Evolutionary conservation across 1,139 yeast species (phyloP).

Genomic region (Zygosaccharomyces sapae): DNA sequence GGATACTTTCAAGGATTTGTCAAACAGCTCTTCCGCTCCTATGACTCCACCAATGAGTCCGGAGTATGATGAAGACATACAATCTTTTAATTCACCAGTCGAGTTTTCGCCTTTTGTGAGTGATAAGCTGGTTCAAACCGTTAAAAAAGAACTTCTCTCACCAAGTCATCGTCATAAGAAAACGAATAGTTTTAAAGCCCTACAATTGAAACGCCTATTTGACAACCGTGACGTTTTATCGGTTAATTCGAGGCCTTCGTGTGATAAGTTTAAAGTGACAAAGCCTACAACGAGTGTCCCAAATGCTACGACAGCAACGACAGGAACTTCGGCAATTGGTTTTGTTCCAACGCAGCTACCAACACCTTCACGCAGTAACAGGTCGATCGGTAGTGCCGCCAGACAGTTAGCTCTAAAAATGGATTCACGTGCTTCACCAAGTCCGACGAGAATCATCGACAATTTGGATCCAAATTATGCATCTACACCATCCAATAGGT

Average conservation of each 20-base stretch:
- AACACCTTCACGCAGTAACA: constrained; percentile 5
- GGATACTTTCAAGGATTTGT: constrained; percentile 15
- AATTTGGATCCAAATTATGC: not conserved
- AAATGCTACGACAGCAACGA: not conserved
- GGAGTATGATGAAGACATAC: constrained; percentile 4
- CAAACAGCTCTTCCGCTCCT: constrained; percentile 18
- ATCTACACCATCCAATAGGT: constrained; percentile 2
- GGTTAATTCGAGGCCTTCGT: constrained; percentile 23
- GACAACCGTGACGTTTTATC: constrained; percentile 32
- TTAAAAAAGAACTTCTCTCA: constrained; percentile 18
- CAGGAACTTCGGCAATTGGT: not conserved
- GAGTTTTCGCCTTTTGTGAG: constrained; percentile 33
- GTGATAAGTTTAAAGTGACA: constrained; percentile 12
- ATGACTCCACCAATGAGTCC: constrained; percentile 37
- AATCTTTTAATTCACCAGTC: constrained; percentile 4
- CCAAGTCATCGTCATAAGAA: constrained; percentile 29
- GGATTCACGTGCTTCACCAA: constrained; percentile 7
- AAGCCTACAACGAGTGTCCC: constrained; percentile 3
- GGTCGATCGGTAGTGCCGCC: constrained; percentile 13
- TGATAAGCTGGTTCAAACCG: constrained; percentile 32
- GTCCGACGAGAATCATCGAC: constrained; percentile 9
- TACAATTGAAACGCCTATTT: constrained; percentile 33
- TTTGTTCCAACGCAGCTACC: constrained; percentile 11
- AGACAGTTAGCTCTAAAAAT: constrained; percentile 11
- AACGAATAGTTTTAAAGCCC: constrained; percentile 37